phyloP scores from a whole-genome alignment of 495 filamentous ascomycete species.

The Lasiosphaeria ovina region DNA sequence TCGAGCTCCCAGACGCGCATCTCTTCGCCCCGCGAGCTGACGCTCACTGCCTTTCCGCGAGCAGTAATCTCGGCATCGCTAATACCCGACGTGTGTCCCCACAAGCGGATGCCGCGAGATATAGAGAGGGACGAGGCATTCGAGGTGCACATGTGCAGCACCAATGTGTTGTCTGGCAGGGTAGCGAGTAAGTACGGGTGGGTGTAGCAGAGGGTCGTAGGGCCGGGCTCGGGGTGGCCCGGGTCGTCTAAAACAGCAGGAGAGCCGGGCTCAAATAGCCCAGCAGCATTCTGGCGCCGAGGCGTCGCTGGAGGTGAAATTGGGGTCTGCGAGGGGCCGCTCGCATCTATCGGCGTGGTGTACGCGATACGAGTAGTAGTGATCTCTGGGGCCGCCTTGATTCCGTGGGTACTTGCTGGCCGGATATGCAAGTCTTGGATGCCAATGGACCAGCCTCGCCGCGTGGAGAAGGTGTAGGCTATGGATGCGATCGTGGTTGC shows the following conservation, averaged over 20 bases:
- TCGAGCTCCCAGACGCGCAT: constrained; percentile 95
- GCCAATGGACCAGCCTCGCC: constrained; percentile 80
- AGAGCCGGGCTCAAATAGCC: constrained; percentile 4
- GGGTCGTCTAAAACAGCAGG: constrained; percentile 2
- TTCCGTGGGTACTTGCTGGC: constrained; percentile 17
- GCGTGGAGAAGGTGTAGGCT: constrained; percentile 73
- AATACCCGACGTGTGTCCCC: constrained; percentile 93
- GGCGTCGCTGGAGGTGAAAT: constrained; percentile 28
- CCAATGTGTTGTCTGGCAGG: constrained; percentile 88
- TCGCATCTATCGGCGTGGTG: constrained; percentile 32
- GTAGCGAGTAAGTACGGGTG: constrained; percentile 91
- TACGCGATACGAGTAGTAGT: constrained; percentile 46
- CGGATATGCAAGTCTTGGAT: constrained; percentile 79
- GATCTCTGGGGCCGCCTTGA: constrained; percentile 42
- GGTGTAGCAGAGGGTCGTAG: constrained; percentile 78
- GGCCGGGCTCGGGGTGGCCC: constrained; percentile 37
- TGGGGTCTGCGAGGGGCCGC: constrained; percentile 1
- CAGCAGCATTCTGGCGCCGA: constrained; percentile 1
- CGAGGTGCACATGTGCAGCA: constrained; percentile 80
- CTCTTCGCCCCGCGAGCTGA: constrained; percentile 78
- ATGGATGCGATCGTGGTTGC: constrained; percentile 71
- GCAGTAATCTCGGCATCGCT: constrained; percentile 81
- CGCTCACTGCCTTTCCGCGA: constrained; percentile 86
- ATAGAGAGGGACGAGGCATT: constrained; percentile 64
- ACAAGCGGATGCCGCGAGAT: constrained; percentile 72